Base-by-base conservation (phyloP, 768 basidiomycete genomes). In the Mycena belliarum region DNA sequence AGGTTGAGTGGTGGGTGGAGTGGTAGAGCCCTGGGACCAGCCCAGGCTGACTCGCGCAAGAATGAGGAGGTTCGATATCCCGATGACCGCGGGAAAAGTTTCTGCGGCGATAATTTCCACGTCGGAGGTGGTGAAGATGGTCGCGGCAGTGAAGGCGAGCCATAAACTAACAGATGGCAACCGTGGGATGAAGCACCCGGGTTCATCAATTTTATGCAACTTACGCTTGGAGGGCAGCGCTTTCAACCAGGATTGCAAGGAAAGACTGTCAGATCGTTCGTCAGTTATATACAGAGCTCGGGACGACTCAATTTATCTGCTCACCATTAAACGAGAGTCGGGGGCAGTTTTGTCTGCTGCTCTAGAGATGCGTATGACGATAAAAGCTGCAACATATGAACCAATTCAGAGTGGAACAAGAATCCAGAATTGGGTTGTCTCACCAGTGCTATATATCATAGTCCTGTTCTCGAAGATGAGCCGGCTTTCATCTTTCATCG, bases 151-250 rank as follows among this genome's bases (percentile, higher is more conserved):
- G 12, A 53, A 26, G 11, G 12, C 20, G 32, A 53, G 32, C 52
- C 52, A 53, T 15, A 53, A 6, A n/a, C 52, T 53, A 14, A 29
- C 9, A 9, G 32, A 12, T 2, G 44, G 10, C 8, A 4, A 16
- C 5, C 8, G 35, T 37, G 12, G 18, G 35, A 4, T 37, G 8
- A 15, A 10, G 35, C 12, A 25, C 9, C 8, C 12, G 14, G 15
- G 10, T n/a, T 18, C 4, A 2, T 25, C 15, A 1, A 32, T 32
- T 32, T 6, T 6, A 32, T 12, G 29, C 29, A 32, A 29, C 46
- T 14, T 47, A 49, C 55, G 40, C 44, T 20, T 56, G 55, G 23
- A 56, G 55, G 7, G 47, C 55, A 5, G 55, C 55, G 21, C 55
- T 56, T 37, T 56, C 55, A 4, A 56, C 42, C 14, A 49, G 15